A percentile compares a stretch with the other conserved stretches of the same genome.
These are phyloP conservation scores for Arachis stenosperma DNA, from an alignment of 306 rosid genomes.

Conservation along the genomic window DNA sequence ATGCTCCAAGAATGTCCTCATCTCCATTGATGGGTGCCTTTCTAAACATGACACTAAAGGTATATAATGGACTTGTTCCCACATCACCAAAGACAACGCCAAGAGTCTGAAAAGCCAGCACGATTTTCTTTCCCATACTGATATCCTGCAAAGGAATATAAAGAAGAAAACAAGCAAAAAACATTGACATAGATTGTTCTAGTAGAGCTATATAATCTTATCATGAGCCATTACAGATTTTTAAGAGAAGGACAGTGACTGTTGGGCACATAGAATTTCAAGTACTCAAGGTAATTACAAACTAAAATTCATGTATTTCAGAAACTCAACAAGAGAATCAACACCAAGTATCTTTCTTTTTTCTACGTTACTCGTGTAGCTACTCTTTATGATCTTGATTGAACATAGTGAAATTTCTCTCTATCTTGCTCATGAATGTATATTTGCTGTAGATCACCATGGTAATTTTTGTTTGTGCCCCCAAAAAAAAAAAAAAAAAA, in stretches of 20 bases:
- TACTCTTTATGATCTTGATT: not conserved
- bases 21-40: constrained; percentile 84
- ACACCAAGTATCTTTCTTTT: not conserved
- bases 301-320: constrained; percentile 15
- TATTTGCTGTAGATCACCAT: not conserved
- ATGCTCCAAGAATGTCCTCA: constrained; percentile 95
- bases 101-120: constrained; percentile 87
- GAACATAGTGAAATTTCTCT: not conserved
- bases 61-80: constrained; percentile 97
- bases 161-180: constrained; percentile 28
- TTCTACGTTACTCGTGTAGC: not conserved
- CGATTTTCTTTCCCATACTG: constrained; percentile 69
- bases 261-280: constrained; percentile 1
- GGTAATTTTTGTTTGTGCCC: constrained; percentile 18
- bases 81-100: constrained; percentile 99
- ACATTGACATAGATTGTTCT: not conserved
- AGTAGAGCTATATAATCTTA: constrained; percentile 20
- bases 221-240: not conserved
- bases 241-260: not conserved
- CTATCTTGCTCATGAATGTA: not conserved
- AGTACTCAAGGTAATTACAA: not conserved
- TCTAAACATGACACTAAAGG: constrained; percentile 94
- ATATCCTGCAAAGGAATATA: constrained; percentile 67
- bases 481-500: not conserved
- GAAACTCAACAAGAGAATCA: constrained; percentile 10